phyloP scores from a whole-genome alignment of 1,284 basidiomycete genomes.

The Papiliotrema fonsecae region DNA sequence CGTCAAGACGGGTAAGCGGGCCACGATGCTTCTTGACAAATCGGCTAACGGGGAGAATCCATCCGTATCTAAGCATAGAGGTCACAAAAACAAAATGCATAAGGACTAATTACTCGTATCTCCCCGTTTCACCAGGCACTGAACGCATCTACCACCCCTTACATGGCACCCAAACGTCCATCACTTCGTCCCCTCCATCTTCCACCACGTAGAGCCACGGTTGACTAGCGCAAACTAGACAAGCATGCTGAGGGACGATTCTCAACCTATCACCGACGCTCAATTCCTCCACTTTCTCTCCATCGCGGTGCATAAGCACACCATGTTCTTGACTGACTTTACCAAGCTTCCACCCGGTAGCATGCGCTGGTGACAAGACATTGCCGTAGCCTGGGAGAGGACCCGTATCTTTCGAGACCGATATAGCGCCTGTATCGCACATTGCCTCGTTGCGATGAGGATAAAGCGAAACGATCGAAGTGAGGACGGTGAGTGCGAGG shows the following conservation, averaged over 20 bases:
- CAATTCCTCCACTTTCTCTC: slow-evolving; percentile 44
- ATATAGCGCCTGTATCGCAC: slow-evolving; percentile 75
- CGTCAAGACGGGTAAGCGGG: slow-evolving; percentile 42
- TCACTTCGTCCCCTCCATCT: slow-evolving; percentile 56
- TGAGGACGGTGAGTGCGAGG: slow-evolving; percentile 65
- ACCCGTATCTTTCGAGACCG: slow-evolving; percentile 78
- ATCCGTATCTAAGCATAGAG: neutral
- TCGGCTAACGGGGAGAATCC: neutral
- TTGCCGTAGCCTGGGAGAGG: slow-evolving; percentile 66
- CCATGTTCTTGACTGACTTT: slow-evolving; percentile 78
- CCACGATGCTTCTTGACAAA: neutral
- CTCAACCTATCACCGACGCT: slow-evolving; percentile 55
- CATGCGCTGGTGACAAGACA: slow-evolving; percentile 52
- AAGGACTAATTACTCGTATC: too few relatives aligned
- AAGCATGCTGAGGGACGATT: slow-evolving; percentile 52
- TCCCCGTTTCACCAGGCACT: too few relatives aligned
- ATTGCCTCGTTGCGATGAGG: slow-evolving; percentile 57
- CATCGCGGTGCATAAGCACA: slow-evolving; percentile 52
- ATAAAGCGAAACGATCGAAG: slow-evolving; percentile 72
- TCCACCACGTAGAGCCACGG: slow-evolving; percentile 75
- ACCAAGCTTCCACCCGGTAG: slow-evolving; percentile 64
- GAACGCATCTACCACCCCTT: slow-evolving; percentile 91
- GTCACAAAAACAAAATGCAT: too few relatives aligned
- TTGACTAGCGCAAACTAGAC: slow-evolving; percentile 68
- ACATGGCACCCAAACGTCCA: slow-evolving; percentile 85